Evolutionary conservation across 768 basidiomycete genomes (phyloP).

Genomic region (Melanogaster broomeanus): DNA sequence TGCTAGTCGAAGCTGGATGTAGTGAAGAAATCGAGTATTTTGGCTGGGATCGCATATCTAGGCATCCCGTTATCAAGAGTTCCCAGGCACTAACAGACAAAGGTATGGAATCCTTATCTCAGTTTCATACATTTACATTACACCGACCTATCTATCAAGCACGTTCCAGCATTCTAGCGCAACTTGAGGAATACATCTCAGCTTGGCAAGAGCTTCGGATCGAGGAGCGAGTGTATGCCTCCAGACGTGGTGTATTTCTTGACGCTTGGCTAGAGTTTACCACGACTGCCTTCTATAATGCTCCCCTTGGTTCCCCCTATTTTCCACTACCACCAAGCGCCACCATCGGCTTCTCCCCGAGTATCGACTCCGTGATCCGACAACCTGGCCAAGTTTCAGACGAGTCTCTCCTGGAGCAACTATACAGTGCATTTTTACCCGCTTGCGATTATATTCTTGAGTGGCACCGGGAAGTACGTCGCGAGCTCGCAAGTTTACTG

Average conservation of each 20-base stretch:
- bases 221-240: constrained; percentile 29
- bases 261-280: constrained; percentile 28
- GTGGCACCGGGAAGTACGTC: constrained; percentile 28
- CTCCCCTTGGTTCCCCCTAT: constrained; percentile 15
- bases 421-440: constrained; percentile 15
- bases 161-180: constrained; percentile 13
- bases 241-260: constrained; percentile 26
- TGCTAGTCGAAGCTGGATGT: constrained; percentile 21
- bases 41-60: constrained; percentile 33
- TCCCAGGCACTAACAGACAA: constrained; percentile 23
- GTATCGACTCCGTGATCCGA: constrained; percentile 27
- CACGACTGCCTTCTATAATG: constrained; percentile 9
- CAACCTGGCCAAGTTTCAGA: constrained; percentile 6
- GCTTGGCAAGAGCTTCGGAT: constrained; percentile 32
- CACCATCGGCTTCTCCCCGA: constrained; percentile 21
- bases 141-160: constrained; percentile 19
- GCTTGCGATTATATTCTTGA: constrained; percentile 19
- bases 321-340: constrained; percentile 30
- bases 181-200: constrained; percentile 27
- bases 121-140: not conserved
- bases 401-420: constrained; percentile 15
- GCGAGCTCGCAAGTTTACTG: constrained; percentile 30
- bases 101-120: constrained; percentile 11
- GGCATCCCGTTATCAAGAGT: constrained; percentile 28
- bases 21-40: constrained; percentile 29